These are phyloP conservation scores for Mediolabrus comicus DNA, from an alignment of 108 stramenopile species.

Conservation along the genomic window DNA sequence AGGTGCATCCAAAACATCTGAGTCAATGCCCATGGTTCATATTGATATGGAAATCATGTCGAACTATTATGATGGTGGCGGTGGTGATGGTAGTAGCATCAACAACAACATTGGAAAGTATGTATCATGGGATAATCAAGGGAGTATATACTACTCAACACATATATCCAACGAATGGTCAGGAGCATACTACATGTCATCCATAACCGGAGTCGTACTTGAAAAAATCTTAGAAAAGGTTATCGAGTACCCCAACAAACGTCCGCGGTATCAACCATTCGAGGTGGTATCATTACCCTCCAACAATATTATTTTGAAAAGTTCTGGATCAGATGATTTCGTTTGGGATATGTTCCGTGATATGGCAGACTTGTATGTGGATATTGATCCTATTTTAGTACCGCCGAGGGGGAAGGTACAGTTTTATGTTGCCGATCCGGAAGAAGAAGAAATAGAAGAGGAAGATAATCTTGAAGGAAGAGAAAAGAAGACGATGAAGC, in stretches of 20 bases:
- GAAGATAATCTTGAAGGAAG: background rate
- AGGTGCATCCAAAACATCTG: conserved; percentile 50
- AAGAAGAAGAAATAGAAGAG: background rate
- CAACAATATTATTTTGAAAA: conserved; percentile 43
- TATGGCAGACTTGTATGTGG: conserved; percentile 72
- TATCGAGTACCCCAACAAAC: conserved; percentile 54
- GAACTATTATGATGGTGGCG: conserved; percentile 7
- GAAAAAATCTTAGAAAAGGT: conserved; percentile 63
- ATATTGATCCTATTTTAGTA: conserved; percentile 67
- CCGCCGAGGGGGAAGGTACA: conserved; percentile 59
- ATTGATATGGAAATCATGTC: conserved; percentile 18
- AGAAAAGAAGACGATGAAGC: background rate
- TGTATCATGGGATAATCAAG: conserved; percentile 77
- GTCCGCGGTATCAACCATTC: conserved; percentile 85
- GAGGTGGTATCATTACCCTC: conserved; percentile 51
- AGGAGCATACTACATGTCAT: conserved; percentile 79
- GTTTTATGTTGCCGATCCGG: conserved; percentile 49
- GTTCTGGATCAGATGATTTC: conserved; percentile 71
- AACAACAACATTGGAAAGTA: conserved; percentile 31
- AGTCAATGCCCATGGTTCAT: conserved; percentile 62
- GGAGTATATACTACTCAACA: conserved; percentile 63
- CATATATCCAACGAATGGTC: conserved; percentile 58
- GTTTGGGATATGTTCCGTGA: conserved; percentile 59
- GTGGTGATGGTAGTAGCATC: background rate
- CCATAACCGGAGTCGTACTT: conserved; percentile 78